Conservation (phyloP, 441 rosid species). For the Capsella rubella region DNA sequence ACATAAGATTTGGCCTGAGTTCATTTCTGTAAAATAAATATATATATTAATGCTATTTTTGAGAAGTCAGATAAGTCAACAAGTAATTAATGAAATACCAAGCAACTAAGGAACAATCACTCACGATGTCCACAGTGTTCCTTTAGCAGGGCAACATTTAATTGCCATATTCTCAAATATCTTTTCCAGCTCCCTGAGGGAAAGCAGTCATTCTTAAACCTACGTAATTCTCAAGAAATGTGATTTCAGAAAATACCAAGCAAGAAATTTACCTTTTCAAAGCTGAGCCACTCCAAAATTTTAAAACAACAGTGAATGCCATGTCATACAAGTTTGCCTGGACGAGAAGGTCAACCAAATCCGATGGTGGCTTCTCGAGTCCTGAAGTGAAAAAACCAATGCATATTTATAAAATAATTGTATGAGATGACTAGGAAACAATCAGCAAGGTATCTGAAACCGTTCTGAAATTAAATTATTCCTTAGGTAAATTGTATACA, state of each 20-base stretch:
- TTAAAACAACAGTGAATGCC: constrained; percentile 84
- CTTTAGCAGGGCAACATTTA: constrained; percentile 82
- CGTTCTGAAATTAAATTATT: constrained; percentile 27
- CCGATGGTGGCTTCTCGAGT: constrained; percentile 60
- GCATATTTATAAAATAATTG: constrained; percentile 30
- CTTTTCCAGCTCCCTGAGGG: constrained; percentile 84
- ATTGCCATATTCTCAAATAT: constrained; percentile 79
- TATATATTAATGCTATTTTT: not conserved
- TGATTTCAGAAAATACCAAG: constrained; percentile 23
- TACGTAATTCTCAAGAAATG: constrained; percentile 9
- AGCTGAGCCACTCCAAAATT: constrained; percentile 84
- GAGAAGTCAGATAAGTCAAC: constrained; percentile 17
- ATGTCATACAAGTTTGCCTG: constrained; percentile 79
- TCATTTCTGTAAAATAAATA: constrained; percentile 46
- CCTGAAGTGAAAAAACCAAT: constrained; percentile 52
- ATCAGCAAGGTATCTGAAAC: constrained; percentile 19
- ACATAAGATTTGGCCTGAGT: constrained; percentile 62
- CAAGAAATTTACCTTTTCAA: constrained; percentile 65
- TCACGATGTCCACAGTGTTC: constrained; percentile 59
- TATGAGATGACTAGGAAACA: constrained; percentile 27
- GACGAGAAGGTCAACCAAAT: constrained; percentile 83
- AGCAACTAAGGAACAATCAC: constrained; percentile 30
- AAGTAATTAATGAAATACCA: constrained; percentile 16
- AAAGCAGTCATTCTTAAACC: constrained; percentile 27
- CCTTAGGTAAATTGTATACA: constrained; percentile 11